These are phyloP conservation scores for Fusarium euwallaceae DNA, from an alignment of 2,329 filamentous ascomycete species.

Conservation along the genomic window DNA sequence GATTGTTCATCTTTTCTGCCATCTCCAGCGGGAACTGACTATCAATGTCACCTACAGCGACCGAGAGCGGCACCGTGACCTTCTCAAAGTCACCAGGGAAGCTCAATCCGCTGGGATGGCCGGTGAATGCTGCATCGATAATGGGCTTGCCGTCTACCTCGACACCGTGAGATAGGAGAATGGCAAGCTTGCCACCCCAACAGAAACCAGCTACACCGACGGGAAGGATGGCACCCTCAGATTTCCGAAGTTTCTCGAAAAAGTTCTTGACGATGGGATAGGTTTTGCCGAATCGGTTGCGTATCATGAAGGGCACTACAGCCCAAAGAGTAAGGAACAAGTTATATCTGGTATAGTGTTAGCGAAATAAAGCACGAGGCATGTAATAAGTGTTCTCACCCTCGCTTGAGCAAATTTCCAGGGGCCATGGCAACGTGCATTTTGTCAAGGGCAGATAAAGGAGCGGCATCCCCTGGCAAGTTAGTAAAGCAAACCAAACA, in stretches of 20 bases:
- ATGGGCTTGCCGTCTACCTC: neutral
- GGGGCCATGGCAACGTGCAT: slow-evolving; percentile 44
- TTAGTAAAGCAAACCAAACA: neutral
- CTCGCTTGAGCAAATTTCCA: slow-evolving; percentile 45
- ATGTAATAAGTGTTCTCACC: slow-evolving; percentile 37
- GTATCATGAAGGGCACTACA: slow-evolving; percentile 51
- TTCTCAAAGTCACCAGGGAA: neutral
- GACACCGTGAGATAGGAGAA: slow-evolving; percentile 60
- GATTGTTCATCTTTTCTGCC: neutral
- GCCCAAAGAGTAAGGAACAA: slow-evolving; percentile 40
- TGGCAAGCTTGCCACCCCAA: slow-evolving; percentile 71
- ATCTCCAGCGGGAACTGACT: neutral
- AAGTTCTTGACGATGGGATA: slow-evolving; percentile 53
- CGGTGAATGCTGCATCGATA: neutral
- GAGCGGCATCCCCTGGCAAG: slow-evolving; percentile 47
- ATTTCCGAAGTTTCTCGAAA: slow-evolving; percentile 53
- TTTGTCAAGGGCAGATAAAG: slow-evolving; percentile 47
- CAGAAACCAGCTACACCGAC: slow-evolving; percentile 72
- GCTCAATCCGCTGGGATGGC: neutral
- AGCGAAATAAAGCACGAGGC: neutral
- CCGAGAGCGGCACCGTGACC: neutral
- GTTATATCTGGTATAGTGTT: slow-evolving; percentile 40
- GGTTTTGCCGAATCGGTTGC: slow-evolving; percentile 49
- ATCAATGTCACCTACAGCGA: neutral
- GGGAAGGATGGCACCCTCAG: slow-evolving; percentile 47